Evolutionary conservation across 1,139 yeast genomes (phyloP).

Genomic region (Scheffersomyces insectosa): DNA sequence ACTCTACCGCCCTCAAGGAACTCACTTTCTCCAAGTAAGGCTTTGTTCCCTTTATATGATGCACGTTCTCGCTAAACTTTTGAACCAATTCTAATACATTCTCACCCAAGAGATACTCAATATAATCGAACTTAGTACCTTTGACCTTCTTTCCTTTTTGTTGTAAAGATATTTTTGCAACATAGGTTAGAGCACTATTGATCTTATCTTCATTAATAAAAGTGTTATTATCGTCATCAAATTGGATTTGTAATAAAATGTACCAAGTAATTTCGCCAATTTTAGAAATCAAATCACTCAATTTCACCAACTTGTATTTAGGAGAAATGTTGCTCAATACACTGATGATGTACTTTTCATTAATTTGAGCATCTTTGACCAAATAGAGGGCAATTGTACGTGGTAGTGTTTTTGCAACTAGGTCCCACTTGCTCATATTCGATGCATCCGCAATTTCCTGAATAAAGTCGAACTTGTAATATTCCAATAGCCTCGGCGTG

Average conservation of each 20-base stretch:
- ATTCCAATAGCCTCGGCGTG: constrained; percentile 72
- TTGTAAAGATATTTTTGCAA: constrained; percentile 31
- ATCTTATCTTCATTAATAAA: constrained; percentile 35
- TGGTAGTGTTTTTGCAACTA: constrained; percentile 37
- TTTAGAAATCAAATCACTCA: constrained; percentile 46
- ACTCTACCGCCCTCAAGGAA: constrained; percentile 73
- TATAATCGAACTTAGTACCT: constrained; percentile 15
- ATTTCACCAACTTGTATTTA: constrained; percentile 32
- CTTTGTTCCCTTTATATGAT: constrained; percentile 68
- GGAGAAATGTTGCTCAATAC: constrained; percentile 59
- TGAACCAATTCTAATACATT: constrained; percentile 79
- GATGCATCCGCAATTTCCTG: constrained; percentile 51
- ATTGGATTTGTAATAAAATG: constrained; percentile 38
- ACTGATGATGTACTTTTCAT: constrained; percentile 52
- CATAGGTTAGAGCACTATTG: constrained; percentile 39
- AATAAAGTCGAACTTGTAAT: constrained; percentile 62
- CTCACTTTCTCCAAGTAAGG: constrained; percentile 72
- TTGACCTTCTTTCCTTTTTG: constrained; percentile 13
- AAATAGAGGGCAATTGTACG: constrained; percentile 43
- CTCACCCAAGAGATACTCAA: constrained; percentile 43
- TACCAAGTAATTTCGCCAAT: constrained; percentile 48
- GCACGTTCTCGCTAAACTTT: constrained; percentile 74
- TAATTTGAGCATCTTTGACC: constrained; percentile 39
- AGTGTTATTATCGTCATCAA: constrained; percentile 25
- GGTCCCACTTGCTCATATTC: constrained; percentile 31